Percentiles rank a stretch among this genome's conserved stretches.
phyloP scores from a whole-genome alignment of 176 grass and related monocot species.

The Oryza longistaminata region DNA sequence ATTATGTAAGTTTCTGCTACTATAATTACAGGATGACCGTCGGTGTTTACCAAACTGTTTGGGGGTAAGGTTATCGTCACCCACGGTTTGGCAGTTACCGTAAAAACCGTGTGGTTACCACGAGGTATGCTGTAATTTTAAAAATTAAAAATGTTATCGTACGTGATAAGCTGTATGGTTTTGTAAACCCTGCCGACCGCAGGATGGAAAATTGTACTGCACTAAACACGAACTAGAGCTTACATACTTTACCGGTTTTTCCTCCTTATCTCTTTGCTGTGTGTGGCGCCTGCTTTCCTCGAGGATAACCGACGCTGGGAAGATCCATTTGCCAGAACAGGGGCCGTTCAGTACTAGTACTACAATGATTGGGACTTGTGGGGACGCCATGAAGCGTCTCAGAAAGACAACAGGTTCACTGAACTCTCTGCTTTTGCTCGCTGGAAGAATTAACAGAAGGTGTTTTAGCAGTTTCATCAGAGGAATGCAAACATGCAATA shows the following conservation, averaged over 20 bases:
- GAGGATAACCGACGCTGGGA: not conserved
- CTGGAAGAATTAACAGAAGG: no score
- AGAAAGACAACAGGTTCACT: slow-evolving; percentile 7
- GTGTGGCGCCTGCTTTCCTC: not conserved
- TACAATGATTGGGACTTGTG: slow-evolving; percentile 34
- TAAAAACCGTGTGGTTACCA: no score
- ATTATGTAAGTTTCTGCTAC: no score
- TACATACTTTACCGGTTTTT: not conserved
- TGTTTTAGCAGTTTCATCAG: no score
- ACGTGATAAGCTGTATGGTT: no score
- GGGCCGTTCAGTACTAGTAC: not conserved
- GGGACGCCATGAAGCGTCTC: not conserved
- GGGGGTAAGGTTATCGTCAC: no score
- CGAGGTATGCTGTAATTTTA: no score
- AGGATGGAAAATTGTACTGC: not conserved
- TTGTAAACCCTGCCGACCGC: not conserved
- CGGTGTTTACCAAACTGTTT: no score
- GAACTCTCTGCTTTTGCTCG: slow-evolving; percentile 14
- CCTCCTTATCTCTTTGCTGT: not conserved
- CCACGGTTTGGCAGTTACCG: no score
- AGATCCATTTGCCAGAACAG: slow-evolving; percentile 13
- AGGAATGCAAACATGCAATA: no score
- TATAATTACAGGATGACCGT: no score
- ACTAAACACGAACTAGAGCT: not conserved
- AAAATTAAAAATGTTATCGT: no score